Conservation (phyloP, 345 rosid species). For the Heritiera littoralis region DNA sequence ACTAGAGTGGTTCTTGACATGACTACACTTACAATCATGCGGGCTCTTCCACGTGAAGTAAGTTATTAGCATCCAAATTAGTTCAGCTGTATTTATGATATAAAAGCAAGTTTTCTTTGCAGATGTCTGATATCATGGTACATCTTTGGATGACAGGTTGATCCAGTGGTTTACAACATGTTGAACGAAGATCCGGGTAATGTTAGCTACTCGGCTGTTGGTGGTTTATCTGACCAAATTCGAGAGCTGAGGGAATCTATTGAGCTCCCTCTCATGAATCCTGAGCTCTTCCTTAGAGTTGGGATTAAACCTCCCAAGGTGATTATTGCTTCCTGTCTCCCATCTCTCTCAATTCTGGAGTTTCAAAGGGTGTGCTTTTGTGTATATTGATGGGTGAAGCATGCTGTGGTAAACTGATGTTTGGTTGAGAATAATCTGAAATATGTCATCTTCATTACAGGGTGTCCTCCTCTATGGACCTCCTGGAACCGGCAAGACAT, state of each 20-base stretch:
- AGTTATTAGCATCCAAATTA: slow-evolving; percentile 9
- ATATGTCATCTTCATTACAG: slow-evolving; percentile 36
- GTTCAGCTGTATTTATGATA: neutral
- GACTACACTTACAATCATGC: slow-evolving; percentile 69
- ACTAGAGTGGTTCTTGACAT: slow-evolving; percentile 81
- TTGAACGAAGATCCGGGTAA: slow-evolving; percentile 91
- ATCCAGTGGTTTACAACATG: slow-evolving; percentile 93
- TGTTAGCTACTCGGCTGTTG: slow-evolving; percentile 91
- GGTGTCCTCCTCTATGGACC: slow-evolving; percentile 98
- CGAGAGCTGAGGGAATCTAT: slow-evolving; percentile 90
- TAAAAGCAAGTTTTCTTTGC: neutral
- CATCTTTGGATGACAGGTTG: slow-evolving; percentile 49
- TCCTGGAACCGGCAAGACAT: slow-evolving; percentile 97
- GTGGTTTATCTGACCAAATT: slow-evolving; percentile 89
- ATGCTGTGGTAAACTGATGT: neutral
- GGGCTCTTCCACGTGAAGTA: slow-evolving; percentile 85
- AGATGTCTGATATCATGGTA: slow-evolving; percentile 2
- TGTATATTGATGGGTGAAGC: neutral
- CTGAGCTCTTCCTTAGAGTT: slow-evolving; percentile 87
- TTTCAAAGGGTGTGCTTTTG: neutral
- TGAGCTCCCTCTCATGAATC: slow-evolving; percentile 91
- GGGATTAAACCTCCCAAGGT: slow-evolving; percentile 97
- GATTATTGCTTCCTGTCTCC: slow-evolving; percentile 12
- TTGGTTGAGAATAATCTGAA: slow-evolving; percentile 1
- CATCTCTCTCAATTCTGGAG: neutral